Evolutionary conservation across 331 rosid genomes (phyloP).

Genomic region (Pyracantha coccinea): DNA sequence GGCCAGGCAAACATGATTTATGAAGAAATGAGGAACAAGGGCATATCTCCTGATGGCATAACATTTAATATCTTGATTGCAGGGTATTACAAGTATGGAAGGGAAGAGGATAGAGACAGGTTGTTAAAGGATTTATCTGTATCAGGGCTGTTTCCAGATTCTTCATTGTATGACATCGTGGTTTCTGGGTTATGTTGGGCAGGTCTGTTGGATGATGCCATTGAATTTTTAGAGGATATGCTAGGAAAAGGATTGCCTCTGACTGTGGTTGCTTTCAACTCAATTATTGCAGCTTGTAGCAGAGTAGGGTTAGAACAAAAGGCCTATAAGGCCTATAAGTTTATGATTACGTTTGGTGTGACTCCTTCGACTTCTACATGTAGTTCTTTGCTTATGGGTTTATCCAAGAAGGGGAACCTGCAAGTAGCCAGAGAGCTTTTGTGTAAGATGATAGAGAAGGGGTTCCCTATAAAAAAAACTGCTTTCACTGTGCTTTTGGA

Average conservation of each 20-base stretch:
- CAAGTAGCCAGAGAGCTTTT: constrained; percentile 58
- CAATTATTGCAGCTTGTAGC: constrained; percentile 71
- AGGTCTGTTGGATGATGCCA: constrained; percentile 58
- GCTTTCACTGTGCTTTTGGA: constrained; percentile 77
- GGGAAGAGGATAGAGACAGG: constrained; percentile 47
- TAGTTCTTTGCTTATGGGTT: constrained; percentile 67
- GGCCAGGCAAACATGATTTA: constrained; percentile 62
- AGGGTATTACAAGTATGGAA: constrained; percentile 72
- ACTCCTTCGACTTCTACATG: constrained; percentile 66
- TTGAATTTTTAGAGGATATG: constrained; percentile 35
- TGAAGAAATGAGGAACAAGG: constrained; percentile 63
- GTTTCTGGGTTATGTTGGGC: constrained; percentile 77
- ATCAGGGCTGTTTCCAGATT: constrained; percentile 33
- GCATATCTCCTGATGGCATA: constrained; percentile 59
- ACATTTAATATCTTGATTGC: constrained; percentile 73
- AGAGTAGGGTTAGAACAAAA: constrained; percentile 53
- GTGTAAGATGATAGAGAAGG: constrained; percentile 58
- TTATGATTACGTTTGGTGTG: constrained; percentile 47
- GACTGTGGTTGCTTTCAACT: constrained; percentile 68
- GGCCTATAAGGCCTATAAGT: constrained; percentile 55
- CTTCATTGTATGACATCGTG: constrained; percentile 42
- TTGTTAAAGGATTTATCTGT: constrained; percentile 34
- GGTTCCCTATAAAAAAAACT: constrained; percentile 53
- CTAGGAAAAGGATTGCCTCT: constrained; percentile 66
- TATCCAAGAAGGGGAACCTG: constrained; percentile 62